Percentiles rank a stretch among this genome's conserved stretches.
These are phyloP conservation scores for Escallonia herrerae DNA, from an alignment of 129 eudicot species.

Conservation along the genomic window DNA sequence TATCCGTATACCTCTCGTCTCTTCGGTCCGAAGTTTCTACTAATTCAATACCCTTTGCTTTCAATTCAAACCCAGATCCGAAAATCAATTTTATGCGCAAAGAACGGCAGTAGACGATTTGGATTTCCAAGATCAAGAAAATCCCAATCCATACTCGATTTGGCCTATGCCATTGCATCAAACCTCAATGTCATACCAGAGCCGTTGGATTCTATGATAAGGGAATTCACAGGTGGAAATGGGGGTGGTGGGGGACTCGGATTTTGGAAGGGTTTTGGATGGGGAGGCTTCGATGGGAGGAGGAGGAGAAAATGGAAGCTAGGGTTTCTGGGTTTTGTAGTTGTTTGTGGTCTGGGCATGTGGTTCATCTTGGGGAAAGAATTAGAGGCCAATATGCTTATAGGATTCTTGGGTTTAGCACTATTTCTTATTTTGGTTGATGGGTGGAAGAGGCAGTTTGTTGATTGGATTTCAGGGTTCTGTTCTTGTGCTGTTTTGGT, in stretches of 20 bases:
- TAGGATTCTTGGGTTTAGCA: slow-evolving; percentile 26
- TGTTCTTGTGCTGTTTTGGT: slow-evolving; percentile 46
- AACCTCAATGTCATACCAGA: slow-evolving; percentile 44
- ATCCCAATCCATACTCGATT: slow-evolving; percentile 22
- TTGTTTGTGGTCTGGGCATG: slow-evolving; percentile 6
- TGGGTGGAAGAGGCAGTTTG: slow-evolving; percentile 27
- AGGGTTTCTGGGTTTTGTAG: slow-evolving; percentile 27
- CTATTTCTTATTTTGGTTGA: slow-evolving; percentile 24
- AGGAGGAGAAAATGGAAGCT: slow-evolving; percentile 15
- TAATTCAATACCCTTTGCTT: too few relatives aligned
- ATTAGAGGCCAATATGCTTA: slow-evolving; percentile 16
- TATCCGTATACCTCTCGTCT: too few relatives aligned
- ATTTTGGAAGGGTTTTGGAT: slow-evolving; percentile 24
- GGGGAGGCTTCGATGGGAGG: slow-evolving; percentile 39
- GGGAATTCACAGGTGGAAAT: slow-evolving; percentile 26
- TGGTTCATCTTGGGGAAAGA: slow-evolving; percentile 29
- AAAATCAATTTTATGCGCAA: slow-evolving; percentile 21
- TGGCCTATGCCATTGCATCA: slow-evolving; percentile 39
- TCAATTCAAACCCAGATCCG: slow-evolving; percentile 8
- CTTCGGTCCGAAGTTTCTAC: too few relatives aligned
- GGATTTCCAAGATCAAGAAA: slow-evolving; percentile 30
- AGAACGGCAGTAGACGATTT: slow-evolving; percentile 22
- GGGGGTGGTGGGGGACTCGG: slow-evolving; percentile 29
- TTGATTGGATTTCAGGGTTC: slow-evolving; percentile 50
- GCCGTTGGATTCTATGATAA: slow-evolving; percentile 32